Evolutionary conservation across 257 asterid genomes (phyloP).

Genomic region (Nicotiana knightiana): DNA sequence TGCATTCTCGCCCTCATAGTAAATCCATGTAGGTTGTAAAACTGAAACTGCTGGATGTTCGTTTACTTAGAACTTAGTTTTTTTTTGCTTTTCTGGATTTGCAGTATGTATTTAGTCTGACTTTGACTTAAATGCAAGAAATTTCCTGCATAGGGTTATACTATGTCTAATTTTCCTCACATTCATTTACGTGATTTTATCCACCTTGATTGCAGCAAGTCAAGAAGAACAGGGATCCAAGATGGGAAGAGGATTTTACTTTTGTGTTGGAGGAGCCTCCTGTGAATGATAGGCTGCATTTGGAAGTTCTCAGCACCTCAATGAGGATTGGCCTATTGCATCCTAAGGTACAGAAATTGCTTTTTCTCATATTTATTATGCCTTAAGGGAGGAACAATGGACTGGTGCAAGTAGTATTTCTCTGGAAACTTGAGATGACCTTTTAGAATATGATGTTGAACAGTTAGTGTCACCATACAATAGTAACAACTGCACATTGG

Average conservation of each 20-base stretch:
- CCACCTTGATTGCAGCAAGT: slow-evolving; percentile 51
- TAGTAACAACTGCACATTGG: neutral
- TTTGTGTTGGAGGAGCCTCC: slow-evolving; percentile 88
- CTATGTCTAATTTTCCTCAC: neutral
- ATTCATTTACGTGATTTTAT: slow-evolving; percentile 3
- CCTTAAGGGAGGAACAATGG: neutral
- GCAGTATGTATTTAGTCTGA: neutral
- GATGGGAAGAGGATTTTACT: slow-evolving; percentile 88
- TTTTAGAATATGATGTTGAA: neutral
- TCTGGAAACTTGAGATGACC: slow-evolving; percentile 4
- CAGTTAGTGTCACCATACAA: neutral
- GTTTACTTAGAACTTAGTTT: neutral
- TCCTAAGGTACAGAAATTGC: slow-evolving; percentile 62
- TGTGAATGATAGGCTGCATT: slow-evolving; percentile 59
- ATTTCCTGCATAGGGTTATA: neutral
- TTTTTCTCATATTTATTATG: neutral
- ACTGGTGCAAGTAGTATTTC: neutral
- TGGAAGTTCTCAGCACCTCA: slow-evolving; percentile 81
- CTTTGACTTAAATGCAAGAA: neutral
- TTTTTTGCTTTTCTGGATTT: neutral
- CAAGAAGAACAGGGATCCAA: slow-evolving; percentile 94
- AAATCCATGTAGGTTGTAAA: too few species aligned
- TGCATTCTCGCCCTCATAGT: too few species aligned
- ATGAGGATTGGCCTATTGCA: slow-evolving; percentile 82
- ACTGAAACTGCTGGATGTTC: neutral